A percentile compares a stretch with the other conserved stretches of the same genome.
These are phyloP conservation scores for Thielaviopsis cerberus DNA, from an alignment of 2,329 filamentous ascomycete species.

Conservation along the genomic window DNA sequence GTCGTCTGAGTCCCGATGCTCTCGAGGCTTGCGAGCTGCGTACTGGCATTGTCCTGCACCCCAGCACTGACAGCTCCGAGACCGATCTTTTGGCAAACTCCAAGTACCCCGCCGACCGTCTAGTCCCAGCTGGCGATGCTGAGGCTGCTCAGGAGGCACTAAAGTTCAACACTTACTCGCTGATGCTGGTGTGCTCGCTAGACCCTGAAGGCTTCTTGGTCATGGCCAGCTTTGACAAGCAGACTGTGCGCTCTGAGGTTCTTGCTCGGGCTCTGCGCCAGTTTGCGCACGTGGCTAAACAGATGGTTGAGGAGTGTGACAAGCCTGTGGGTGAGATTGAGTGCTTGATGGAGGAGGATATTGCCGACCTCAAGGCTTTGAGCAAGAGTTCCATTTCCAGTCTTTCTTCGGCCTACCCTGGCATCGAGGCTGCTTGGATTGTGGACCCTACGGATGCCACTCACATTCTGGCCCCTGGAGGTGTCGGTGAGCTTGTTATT, in stretches of 20 bases:
- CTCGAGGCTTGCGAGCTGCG: conserved; percentile 37
- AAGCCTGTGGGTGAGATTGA: conserved; percentile 19
- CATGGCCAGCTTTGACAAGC: conserved; percentile 47
- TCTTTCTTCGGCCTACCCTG: conserved; percentile 15
- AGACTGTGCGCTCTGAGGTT: conserved; percentile 30
- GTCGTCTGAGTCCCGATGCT: conserved; percentile 34
- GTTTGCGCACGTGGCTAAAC: conserved; percentile 30
- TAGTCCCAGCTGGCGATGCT: conserved; percentile 35
- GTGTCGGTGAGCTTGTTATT: conserved; percentile 27
- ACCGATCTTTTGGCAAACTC: conserved; percentile 13
- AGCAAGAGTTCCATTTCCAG: conserved; percentile 15
- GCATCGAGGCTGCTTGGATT: conserved; percentile 21
- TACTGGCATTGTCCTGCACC: conserved; percentile 36
- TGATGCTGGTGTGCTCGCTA: conserved; percentile 47
- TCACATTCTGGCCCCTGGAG: conserved; percentile 23
- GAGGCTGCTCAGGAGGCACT: conserved; percentile 42
- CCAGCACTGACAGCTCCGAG: conserved; percentile 17
- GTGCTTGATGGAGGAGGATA: conserved; percentile 20
- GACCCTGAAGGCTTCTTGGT: conserved; percentile 35
- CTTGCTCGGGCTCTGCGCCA: conserved; percentile 35
- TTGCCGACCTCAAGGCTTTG: conserved; percentile 17
- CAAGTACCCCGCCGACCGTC: conserved; percentile 27
- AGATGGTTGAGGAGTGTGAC: conserved; percentile 26
- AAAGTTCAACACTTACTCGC: conserved; percentile 39
- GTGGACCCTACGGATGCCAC: conserved; percentile 21